A percentile compares a stretch with the other conserved stretches of the same genome.
Evolutionary conservation across 495 filamentous ascomycete species (phyloP).

Genomic region (Jackrogersella minutella): DNA sequence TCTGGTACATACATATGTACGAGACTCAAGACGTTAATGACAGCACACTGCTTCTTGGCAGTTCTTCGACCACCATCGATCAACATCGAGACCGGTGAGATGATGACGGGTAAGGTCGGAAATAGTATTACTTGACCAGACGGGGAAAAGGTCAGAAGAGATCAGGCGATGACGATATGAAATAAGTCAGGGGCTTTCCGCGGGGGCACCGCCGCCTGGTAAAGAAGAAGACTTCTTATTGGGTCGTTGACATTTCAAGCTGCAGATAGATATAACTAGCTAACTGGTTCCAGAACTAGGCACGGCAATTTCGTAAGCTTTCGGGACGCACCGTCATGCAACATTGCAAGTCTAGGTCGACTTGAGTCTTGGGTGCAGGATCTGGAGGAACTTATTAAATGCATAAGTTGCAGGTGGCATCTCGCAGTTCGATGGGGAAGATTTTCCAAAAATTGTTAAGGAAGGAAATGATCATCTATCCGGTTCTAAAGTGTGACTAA

Average conservation of each 20-base stretch:
- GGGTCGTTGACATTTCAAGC: constrained; percentile 4
- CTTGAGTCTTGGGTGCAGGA: neutral
- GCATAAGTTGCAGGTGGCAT: no score
- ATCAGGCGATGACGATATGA: constrained; percentile 28
- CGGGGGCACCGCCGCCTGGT: constrained; percentile 3
- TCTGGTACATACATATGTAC: neutral
- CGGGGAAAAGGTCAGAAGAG: constrained; percentile 14
- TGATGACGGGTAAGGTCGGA: constrained; percentile 27
- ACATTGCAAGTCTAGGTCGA: constrained; percentile 29
- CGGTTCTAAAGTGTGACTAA: no score
- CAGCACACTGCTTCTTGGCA: constrained; percentile 34
- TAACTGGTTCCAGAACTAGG: constrained; percentile 10
- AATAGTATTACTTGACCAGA: constrained; percentile 16
- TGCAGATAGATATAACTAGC: constrained; percentile 21
- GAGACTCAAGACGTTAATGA: constrained; percentile 22
- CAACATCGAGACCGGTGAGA: constrained; percentile 17
- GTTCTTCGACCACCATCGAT: constrained; percentile 16
- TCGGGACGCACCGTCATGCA: constrained; percentile 31
- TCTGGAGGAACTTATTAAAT: neutral
- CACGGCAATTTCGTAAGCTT: constrained; percentile 14
- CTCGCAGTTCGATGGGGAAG: no score
- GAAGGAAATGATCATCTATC: neutral
- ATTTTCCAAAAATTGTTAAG: no score
- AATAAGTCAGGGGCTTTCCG: constrained; percentile 30
- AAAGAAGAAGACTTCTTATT: constrained; percentile 13